Evolutionary conservation across 2,329 filamentous ascomycete species (phyloP).

Genomic region (Talaromyces marneffei): DNA sequence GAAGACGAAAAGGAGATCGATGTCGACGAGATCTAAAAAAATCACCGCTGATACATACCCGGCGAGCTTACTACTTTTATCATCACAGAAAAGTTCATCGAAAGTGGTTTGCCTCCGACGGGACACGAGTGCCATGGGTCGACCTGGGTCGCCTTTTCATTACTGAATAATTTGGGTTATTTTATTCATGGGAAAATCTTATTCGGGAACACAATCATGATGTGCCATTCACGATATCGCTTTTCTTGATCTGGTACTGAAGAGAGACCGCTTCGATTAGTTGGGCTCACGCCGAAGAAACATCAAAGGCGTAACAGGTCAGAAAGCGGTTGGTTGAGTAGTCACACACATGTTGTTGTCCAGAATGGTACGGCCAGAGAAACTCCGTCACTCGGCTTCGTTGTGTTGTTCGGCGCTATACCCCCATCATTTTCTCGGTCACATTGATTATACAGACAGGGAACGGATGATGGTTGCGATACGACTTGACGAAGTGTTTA

Average conservation of each 20-base stretch:
- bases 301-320: background rate
- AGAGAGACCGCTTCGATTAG: slow-evolving; percentile 5
- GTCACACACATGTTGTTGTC: background rate
- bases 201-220: slow-evolving; percentile 7
- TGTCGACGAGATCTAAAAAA: slow-evolving; percentile 82
- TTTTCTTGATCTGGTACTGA: slow-evolving; percentile 11
- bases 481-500: slow-evolving; percentile 4
- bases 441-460: background rate
- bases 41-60: slow-evolving; percentile 16
- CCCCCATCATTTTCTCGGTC: slow-evolving; percentile 3
- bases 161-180: slow-evolving; percentile 7
- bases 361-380: background rate
- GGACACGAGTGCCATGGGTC: slow-evolving; percentile 13
- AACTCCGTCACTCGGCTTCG: background rate
- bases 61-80: slow-evolving; percentile 6
- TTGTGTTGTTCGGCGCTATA: slow-evolving; percentile 2
- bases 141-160: slow-evolving; percentile 12
- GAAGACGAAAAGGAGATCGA: slow-evolving; percentile 75
- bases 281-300: background rate
- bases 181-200: background rate
- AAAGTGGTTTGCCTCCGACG: slow-evolving; percentile 8
- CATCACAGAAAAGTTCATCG: background rate
- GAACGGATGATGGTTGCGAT: background rate
- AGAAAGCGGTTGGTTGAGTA: slow-evolving; percentile 1
- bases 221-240: slow-evolving; percentile 4